Base-by-base conservation (phyloP, 1,284 basidiomycete species). In the Boletus albobrunnescens region DNA sequence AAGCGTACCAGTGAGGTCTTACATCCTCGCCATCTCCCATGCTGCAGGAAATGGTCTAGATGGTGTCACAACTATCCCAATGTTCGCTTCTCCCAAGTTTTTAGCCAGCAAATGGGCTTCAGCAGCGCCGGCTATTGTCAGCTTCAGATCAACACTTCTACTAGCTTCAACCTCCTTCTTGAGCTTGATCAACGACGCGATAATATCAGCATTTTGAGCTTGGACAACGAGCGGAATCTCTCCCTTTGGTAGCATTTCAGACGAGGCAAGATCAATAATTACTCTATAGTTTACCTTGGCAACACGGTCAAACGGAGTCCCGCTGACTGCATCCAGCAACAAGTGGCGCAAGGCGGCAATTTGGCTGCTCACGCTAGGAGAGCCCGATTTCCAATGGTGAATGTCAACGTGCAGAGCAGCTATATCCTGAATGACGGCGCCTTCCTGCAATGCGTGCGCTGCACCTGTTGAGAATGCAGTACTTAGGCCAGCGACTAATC, bases 91-190 rank as follows among this genome's bases (percentile, higher is more conserved):
- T 0, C 80, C 84, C 4, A 97, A 72, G 53, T 93, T 79, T 45
- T 81, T 72, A 0, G 92, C 91, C 27, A 94, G 67, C 14, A 89
- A 64, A 62, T 90, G 78, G 0, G 88, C 81, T 63, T 96, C 93
- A 0, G 81, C 67, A 0, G 74, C 92, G 10, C 91, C 89, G 3
- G 78, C 71, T 45, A 88, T 75, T 3, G 80, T 84, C 56, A 89
- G 54, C 49, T 71, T 75, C 26, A 87, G 64, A 1, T 55, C 47
- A 1, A 59, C 60, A 5, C 71, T 57, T 16, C 48, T 60, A 20
- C 56, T 60, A 0, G 59, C 54, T 49, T 90, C 87, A 9, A 89
- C 75, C 54, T 91, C 82, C 49, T 74, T 73, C 74, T 92, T 91
- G 46, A 96, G 72, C n/a, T 77, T 66, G 33, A 95, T 71, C 22